Conservation (phyloP, 352 stramenopile genomes). For the Peronospora farinosa region DNA sequence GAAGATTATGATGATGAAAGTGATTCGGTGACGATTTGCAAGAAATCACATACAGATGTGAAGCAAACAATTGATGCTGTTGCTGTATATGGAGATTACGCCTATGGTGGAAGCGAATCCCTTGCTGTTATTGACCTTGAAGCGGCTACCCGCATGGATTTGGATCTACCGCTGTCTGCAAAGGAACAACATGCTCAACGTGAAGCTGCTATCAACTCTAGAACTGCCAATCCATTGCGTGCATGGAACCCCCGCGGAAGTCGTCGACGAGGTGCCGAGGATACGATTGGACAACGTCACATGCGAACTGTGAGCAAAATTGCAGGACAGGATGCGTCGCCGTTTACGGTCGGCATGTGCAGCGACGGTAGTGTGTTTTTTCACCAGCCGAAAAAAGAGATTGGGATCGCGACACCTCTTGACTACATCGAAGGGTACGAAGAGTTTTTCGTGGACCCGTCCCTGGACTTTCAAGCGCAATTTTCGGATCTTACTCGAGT, state of each 20-base stretch:
- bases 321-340: conserved; percentile 44
- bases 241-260: conserved; percentile 38
- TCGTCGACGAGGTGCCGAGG: conserved; percentile 41
- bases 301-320: conserved; percentile 75
- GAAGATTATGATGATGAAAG: conserved; percentile 38
- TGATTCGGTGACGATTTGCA: conserved; percentile 37
- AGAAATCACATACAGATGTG: conserved; percentile 68
- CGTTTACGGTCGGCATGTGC: conserved; percentile 78
- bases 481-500: conserved; percentile 75
- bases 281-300: conserved; percentile 42
- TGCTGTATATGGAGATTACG: conserved; percentile 63
- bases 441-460: conserved; percentile 75
- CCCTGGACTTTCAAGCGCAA: conserved; percentile 59
- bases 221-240: conserved; percentile 31
- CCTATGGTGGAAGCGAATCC: conserved; percentile 62
- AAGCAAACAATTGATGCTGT: conserved; percentile 66
- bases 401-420: conserved; percentile 57
- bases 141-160: conserved; percentile 50
- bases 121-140: conserved; percentile 63
- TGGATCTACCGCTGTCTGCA: conserved; percentile 58
- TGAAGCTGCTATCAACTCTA: conserved; percentile 28
- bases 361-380: conserved; percentile 80
- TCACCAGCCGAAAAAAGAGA: conserved; percentile 42
- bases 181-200: conserved; percentile 52
- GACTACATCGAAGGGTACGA: conserved; percentile 80